phyloP scores from a whole-genome alignment of 2,329 filamentous ascomycete genomes.

The Xylaria sp. region DNA sequence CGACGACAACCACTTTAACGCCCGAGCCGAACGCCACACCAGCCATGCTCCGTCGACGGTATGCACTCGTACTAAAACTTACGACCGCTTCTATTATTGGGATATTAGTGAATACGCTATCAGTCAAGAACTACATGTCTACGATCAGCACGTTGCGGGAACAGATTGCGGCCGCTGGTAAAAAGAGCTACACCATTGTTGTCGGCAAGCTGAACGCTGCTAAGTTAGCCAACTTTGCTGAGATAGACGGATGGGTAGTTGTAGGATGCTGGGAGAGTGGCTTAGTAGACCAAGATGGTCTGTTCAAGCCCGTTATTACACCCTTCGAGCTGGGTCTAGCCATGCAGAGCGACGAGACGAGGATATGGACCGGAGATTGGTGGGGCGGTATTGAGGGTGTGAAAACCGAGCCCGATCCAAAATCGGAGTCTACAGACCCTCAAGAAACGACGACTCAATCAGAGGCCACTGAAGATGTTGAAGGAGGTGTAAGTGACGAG shows the following conservation, averaged over 20 bases:
- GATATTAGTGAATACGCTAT: constrained; percentile 94
- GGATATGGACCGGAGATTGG: constrained; percentile 89
- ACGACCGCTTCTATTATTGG: constrained; percentile 85
- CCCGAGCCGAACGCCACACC: constrained; percentile 50
- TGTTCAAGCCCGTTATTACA: constrained; percentile 90
- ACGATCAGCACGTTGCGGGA: constrained; percentile 76
- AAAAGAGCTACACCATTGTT: constrained; percentile 95
- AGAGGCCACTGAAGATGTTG: constrained; percentile 40
- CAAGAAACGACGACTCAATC: constrained; percentile 21
- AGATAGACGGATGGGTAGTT: constrained; percentile 95
- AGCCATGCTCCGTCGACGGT: constrained; percentile 77
- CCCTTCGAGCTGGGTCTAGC: constrained; percentile 89
- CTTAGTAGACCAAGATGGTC: constrained; percentile 85
- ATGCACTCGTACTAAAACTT: constrained; percentile 82
- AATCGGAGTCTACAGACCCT: constrained; percentile 35
- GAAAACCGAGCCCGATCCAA: constrained; percentile 47
- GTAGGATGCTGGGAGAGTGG: constrained; percentile 98
- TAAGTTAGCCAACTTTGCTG: constrained; percentile 94
- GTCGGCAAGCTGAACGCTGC: constrained; percentile 96
- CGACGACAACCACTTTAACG: constrained; percentile 53
- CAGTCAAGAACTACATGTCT: constrained; percentile 85
- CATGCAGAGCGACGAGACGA: constrained; percentile 73
- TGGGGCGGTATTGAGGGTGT: constrained; percentile 82
- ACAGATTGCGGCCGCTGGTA: constrained; percentile 78
- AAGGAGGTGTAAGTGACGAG: constrained; percentile 60